A percentile compares a stretch with the other conserved stretches of the same genome.
Evolutionary conservation across 768 basidiomycete species (phyloP).

Genomic region (Stropharia rugosoannulata): DNA sequence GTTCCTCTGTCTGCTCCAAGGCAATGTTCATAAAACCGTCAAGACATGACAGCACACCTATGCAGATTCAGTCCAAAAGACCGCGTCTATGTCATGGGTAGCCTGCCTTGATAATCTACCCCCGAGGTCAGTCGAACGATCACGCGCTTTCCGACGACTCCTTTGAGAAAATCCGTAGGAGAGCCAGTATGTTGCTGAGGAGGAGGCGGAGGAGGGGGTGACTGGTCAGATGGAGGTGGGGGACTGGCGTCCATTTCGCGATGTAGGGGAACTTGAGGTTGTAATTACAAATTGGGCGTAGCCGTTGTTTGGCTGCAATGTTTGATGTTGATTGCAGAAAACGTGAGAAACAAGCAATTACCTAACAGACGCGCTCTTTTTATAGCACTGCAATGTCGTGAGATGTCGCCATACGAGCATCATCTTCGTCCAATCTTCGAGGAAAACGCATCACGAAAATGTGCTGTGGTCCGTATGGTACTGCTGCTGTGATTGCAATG

Average conservation of each 20-base stretch:
- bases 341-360: not conserved
- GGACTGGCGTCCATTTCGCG: conserved; percentile 24
- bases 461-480: not conserved
- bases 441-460: not conserved
- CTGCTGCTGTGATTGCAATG: not conserved
- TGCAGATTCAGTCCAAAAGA: not conserved
- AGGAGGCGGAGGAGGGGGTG: conserved; percentile 22
- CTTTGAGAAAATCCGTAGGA: conserved; percentile 91
- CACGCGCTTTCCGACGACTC: conserved; percentile 94
- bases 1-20: conserved; percentile 95
- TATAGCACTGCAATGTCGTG: conserved; percentile 12
- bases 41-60: conserved; percentile 90
- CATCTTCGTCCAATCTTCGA: conserved; percentile 10
- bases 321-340: not conserved
- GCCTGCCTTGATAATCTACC: conserved; percentile 87
- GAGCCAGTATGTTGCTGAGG: conserved; percentile 65
- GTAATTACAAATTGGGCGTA: not conserved
- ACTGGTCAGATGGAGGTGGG: conserved; percentile 26
- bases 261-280: not conserved
- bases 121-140: conserved; percentile 93
- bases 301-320: not conserved
- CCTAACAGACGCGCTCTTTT: not conserved
- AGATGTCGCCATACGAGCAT: conserved; percentile 31
- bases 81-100: not conserved
- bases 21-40: conserved; percentile 99